A percentile compares a stretch with the other conserved stretches of the same genome.
These are phyloP conservation scores for Solanum pinnatisectum DNA, from an alignment of 257 asterid genomes.

Conservation along the genomic window DNA sequence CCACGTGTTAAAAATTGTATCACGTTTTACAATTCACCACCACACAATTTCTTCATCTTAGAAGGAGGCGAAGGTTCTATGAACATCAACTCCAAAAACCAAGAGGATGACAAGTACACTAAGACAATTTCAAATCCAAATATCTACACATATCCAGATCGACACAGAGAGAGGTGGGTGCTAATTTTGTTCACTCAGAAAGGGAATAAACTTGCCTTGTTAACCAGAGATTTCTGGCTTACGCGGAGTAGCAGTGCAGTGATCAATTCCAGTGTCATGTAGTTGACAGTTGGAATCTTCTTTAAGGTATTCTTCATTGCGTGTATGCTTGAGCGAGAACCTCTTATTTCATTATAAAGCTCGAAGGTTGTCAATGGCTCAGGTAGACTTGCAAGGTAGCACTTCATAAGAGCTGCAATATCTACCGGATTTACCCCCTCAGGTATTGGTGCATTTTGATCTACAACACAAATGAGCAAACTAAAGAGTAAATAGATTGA, in stretches of 20 bases:
- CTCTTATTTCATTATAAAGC: conserved; percentile 54
- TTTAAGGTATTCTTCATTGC: conserved; percentile 63
- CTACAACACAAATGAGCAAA: conserved; percentile 24
- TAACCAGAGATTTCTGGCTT: conserved; percentile 77
- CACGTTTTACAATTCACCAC: not conserved
- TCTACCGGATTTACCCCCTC: conserved; percentile 59
- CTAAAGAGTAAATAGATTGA: not conserved
- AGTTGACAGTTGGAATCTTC: conserved; percentile 79
- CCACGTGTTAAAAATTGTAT: not conserved
- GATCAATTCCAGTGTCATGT: conserved; percentile 78
- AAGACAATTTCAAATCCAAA: not conserved
- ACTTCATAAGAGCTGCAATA: conserved; percentile 73
- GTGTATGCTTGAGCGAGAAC: conserved; percentile 58
- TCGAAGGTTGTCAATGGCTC: conserved; percentile 82
- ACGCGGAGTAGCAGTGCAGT: conserved; percentile 72
- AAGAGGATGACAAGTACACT: not conserved
- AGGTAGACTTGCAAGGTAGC: conserved; percentile 86
- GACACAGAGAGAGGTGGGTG: not conserved
- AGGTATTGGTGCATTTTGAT: conserved; percentile 60
- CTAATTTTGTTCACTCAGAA: not conserved
- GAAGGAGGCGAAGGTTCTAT: not conserved
- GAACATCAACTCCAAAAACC: not conserved
- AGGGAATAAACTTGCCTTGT: conserved; percentile 41
- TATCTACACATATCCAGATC: not conserved
- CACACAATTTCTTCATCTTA: not conserved